Base-by-base conservation (phyloP, 164 flowering plant genomes). In the Umbilicus rupestris region DNA sequence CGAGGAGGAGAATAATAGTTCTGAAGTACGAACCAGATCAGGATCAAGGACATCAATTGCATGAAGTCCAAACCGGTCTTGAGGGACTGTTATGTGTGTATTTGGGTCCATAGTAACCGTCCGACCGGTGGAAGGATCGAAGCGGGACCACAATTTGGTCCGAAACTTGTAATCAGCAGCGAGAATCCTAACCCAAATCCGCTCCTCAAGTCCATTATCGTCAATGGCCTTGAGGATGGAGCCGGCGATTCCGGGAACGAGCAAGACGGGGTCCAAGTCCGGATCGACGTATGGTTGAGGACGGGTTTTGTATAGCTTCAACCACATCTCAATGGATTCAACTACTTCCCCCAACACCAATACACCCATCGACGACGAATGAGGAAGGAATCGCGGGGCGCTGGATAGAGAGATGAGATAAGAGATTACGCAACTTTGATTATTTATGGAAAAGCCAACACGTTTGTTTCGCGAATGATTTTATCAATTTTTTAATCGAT, bases 211-310 rank as follows among this genome's bases (percentile, higher is more conserved):
- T 3, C 96, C 97, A 15, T 78, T 73, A 0, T 78, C 86, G 30
- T 87, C 84, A 14, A 87, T 93, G 3, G 97, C 89, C 0, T 84
- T 76, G 63, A 95, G 74, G 45, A 92, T 80, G n/a, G 99, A 89
- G 16, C 99, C 99, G 12, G 92, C 99, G 31, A 95, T 80, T 1
- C 99, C 99, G 3, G 99, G 99, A 10, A 95, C 96, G 65, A 95
- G 62, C 29, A 95, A 75, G 17, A 95, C 99, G 10, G 99, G 99
- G 76, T 95, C 97, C 24, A 95, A 90, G 65, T 84, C 74, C 15
- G 97, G 94, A 76, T 91, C 85, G 16, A 95, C 86, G 68, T 62
- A 84, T 3, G 88, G 80, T 69, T 83, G 73, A 11, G 75, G 75
- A 20, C 24, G 52, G 5, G 57, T 50, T 65, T 82, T 81, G 78